phyloP scores from a whole-genome alignment of 1,284 basidiomycete genomes.

The Pisolithus thermaeus region DNA sequence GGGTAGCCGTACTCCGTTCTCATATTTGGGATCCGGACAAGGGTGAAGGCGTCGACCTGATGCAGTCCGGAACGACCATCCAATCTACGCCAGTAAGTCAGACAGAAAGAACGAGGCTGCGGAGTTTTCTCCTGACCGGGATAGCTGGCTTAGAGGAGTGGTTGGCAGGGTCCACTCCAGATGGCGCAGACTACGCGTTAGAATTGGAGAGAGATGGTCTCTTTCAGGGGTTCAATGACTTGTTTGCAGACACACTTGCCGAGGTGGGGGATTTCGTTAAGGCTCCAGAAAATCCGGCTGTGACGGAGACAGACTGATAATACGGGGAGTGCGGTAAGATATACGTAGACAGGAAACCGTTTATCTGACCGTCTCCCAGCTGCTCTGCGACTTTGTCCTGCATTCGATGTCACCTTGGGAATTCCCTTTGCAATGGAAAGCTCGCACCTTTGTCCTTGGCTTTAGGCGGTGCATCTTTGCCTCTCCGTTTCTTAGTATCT shows the following conservation, averaged over 20 bases:
- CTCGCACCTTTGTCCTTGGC: constrained; percentile 60
- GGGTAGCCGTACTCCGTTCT: constrained; percentile 55
- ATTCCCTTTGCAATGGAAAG: not conserved
- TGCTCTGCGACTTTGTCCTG: constrained; percentile 28
- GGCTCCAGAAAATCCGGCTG: constrained; percentile 18
- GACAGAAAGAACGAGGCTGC: no score
- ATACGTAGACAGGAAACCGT: not conserved
- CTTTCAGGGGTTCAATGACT: constrained; percentile 53
- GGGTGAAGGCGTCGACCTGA: constrained; percentile 41
- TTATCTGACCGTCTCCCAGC: constrained; percentile 20
- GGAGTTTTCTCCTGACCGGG: constrained; percentile 26
- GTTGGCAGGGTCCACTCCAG: constrained; percentile 36
- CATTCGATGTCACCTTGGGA: constrained; percentile 2
- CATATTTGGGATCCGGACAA: constrained; percentile 58
- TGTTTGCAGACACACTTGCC: constrained; percentile 54
- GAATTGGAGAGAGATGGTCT: constrained; percentile 46
- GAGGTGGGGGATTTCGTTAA: constrained; percentile 44
- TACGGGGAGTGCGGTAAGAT: not conserved
- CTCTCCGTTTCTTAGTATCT: constrained; percentile 57
- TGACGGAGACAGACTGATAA: constrained; percentile 7
- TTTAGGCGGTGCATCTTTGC: constrained; percentile 77
- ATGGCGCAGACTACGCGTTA: constrained; percentile 31
- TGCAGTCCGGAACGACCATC: constrained; percentile 16
- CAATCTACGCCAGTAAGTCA: constrained; percentile 40
- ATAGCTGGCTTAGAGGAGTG: constrained; percentile 62